These are phyloP conservation scores for Sesbania bispinosa DNA, from an alignment of 306 rosid species.

Conservation along the genomic window DNA sequence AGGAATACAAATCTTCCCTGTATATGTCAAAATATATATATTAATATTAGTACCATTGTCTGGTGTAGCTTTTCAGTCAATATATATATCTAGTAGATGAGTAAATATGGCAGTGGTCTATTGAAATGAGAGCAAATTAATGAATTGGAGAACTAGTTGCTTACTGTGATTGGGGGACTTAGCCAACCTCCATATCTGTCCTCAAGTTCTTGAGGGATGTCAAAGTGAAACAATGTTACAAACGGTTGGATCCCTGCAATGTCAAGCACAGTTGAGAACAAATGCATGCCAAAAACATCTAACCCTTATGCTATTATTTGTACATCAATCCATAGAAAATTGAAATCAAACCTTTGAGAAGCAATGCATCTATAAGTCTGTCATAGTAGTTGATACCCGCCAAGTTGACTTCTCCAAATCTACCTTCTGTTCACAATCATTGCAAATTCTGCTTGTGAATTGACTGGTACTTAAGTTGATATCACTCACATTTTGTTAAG, in stretches of 20 bases:
- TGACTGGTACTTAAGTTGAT: neutral
- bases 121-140: neutral
- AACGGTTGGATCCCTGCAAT: slow-evolving; percentile 47
- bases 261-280: neutral
- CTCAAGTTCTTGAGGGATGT: slow-evolving; percentile 46
- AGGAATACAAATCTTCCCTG: slow-evolving; percentile 44
- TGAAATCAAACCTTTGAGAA: slow-evolving; percentile 46
- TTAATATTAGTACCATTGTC: neutral
- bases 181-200: slow-evolving; percentile 43
- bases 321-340: neutral
- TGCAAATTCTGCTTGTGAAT: slow-evolving; percentile 16
- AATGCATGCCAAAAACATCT: neutral
- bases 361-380: slow-evolving; percentile 50
- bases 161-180: slow-evolving; percentile 40
- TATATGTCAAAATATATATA: slow-evolving; percentile 13
- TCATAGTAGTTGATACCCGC: slow-evolving; percentile 54
- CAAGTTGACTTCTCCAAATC: too few species aligned
- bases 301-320: neutral
- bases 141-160: neutral
- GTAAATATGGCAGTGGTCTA: neutral
- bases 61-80: neutral
- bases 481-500: neutral
- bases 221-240: slow-evolving; percentile 47
- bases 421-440: slow-evolving; percentile 48
- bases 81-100: too few species aligned